Base-by-base conservation (phyloP, 257 asterid genomes). In the Nicotiana obtusifolia region DNA sequence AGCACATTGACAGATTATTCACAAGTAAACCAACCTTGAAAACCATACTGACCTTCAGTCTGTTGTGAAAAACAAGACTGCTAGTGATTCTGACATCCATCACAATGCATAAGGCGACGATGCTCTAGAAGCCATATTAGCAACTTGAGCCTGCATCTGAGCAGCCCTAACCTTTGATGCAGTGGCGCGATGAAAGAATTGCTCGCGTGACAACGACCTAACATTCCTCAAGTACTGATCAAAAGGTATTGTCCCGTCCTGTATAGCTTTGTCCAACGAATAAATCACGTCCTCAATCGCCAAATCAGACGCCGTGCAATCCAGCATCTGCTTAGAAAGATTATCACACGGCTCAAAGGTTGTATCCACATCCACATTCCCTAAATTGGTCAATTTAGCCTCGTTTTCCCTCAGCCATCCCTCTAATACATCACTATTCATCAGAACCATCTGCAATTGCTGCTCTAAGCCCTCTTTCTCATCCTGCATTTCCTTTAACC, bases 61-160 rank as follows among this genome's bases (percentile, higher is more conserved):
- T 22, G 4, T 20, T 3, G 79, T 13, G 14, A 75, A n/a, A n/a
- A n/a, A 47, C 62, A 47, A 28, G 20, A 30, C 79, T 22, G 62
- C 79, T 49, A 49, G 24, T 26, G 44, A 75, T 47, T 17, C 62
- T 24, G 35, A 75, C 54, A 20, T 75, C 79, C 52, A 85, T 88
- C 87, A 88, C 76, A 80, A 82, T 4, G 84, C 82, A 80, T 93
- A 90, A 35, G 89, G 95, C 3, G 95, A 82, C 2, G 95, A 82
- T 10, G 87, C 83, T 88, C 96, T 91, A 3, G 98, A 85, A 86
- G 98, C 97, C 98, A 94, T 95, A 80, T 86, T 89, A 41, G 96
- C 89, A 82, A 95, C 97, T 88, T 92, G 97, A 68, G 96, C 97
- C 86, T 94, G 98, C 98, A 94, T 90, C 87, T 92, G 99, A 52